These are phyloP conservation scores for Phalaenopsis aphrodite DNA, from an alignment of 106 monocot genomes.

Conservation along the genomic window DNA sequence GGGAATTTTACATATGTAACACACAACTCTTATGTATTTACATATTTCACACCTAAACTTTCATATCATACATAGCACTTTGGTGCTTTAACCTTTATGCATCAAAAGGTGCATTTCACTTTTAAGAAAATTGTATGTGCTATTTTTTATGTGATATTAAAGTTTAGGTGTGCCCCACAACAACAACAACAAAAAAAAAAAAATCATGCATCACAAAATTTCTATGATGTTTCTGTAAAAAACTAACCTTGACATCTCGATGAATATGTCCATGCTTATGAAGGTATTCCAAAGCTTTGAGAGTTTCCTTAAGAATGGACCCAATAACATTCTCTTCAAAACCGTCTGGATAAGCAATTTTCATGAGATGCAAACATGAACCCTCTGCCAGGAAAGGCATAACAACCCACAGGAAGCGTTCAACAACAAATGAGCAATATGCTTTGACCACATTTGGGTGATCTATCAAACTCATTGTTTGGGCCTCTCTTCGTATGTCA, in stretches of 20 bases:
- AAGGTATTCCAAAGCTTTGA: slow-evolving; percentile 81
- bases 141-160: too few relatives aligned
- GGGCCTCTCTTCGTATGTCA: slow-evolving; percentile 78
- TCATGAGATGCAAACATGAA: slow-evolving; percentile 88
- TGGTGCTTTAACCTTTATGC: too few relatives aligned
- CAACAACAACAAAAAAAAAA: background rate
- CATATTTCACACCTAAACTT: too few relatives aligned
- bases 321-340: slow-evolving; percentile 72
- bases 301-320: slow-evolving; percentile 69
- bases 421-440: slow-evolving; percentile 83
- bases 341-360: slow-evolving; percentile 66
- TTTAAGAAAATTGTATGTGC: too few relatives aligned
- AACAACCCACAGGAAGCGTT: slow-evolving; percentile 64
- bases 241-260: slow-evolving; percentile 81
- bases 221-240: background rate
- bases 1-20: too few relatives aligned
- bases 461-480: slow-evolving; percentile 81
- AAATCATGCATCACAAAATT: background rate
- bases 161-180: too few relatives aligned
- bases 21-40: too few relatives aligned
- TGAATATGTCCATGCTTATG: slow-evolving; percentile 84
- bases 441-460: slow-evolving; percentile 71
- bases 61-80: too few relatives aligned
- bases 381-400: slow-evolving; percentile 92
- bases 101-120: too few relatives aligned